These are phyloP conservation scores for Microthlaspi erraticum DNA, from an alignment of 345 rosid genomes.

Conservation along the genomic window DNA sequence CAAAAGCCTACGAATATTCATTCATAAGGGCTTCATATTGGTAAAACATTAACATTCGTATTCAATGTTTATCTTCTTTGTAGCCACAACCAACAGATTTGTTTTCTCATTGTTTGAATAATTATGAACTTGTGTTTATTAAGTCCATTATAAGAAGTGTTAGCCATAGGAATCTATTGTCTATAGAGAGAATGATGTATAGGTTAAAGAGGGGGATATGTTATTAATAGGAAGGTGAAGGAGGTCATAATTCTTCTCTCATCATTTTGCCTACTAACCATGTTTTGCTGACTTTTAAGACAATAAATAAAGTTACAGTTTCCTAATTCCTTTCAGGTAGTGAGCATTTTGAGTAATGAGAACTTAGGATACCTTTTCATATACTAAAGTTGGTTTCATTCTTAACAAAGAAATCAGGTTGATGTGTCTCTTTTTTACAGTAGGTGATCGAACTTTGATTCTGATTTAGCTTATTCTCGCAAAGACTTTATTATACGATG, in stretches of 20 bases:
- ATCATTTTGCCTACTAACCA: slow-evolving; percentile 57
- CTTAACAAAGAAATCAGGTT: neutral
- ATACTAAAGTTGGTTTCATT: neutral
- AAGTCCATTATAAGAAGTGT: neutral
- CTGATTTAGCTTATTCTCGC: neutral
- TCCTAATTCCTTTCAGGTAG: neutral
- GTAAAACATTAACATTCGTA: no score
- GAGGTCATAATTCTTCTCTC: slow-evolving; percentile 42
- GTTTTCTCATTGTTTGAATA: neutral
- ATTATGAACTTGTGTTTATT: neutral
- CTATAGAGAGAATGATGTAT: slow-evolving; percentile 7
- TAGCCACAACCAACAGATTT: neutral
- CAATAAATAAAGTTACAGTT: slow-evolving; percentile 3
- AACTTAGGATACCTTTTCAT: neutral
- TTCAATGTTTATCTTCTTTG: no score
- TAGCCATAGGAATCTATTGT: slow-evolving; percentile 8
- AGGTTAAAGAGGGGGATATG: slow-evolving; percentile 1
- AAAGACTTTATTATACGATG: neutral
- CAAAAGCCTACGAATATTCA: neutral
- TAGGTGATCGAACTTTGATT: slow-evolving; percentile 3
- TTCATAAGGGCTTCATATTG: no score
- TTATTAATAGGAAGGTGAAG: slow-evolving; percentile 29
- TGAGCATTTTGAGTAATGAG: slow-evolving; percentile 10
- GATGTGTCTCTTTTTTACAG: neutral
- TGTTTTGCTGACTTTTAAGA: slow-evolving; percentile 31